A percentile compares a stretch with the other conserved stretches of the same genome.
Conservation (phyloP, 1,139 yeast genomes). For the Debaryomyces robertsiae region DNA sequence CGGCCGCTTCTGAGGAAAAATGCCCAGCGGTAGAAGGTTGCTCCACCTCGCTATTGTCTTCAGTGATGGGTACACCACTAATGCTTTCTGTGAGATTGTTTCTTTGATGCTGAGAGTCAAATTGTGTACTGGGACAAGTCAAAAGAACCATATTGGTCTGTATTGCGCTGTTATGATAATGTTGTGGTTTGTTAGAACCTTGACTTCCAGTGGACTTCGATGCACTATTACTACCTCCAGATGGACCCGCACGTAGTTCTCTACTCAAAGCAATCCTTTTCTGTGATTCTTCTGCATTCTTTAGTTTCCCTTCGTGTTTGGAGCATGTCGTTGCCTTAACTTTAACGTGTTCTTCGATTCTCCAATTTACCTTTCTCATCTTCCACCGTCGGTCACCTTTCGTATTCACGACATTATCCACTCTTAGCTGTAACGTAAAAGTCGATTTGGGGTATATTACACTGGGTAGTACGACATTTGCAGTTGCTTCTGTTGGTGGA, state of each 20-base stretch:
- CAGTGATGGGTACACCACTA: background rate
- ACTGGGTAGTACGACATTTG: slow-evolving; percentile 83
- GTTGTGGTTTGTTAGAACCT: slow-evolving; percentile 18
- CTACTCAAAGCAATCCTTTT: slow-evolving; percentile 21
- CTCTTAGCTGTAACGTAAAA: slow-evolving; percentile 76
- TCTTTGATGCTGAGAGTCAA: background rate
- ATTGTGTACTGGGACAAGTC: slow-evolving; percentile 9
- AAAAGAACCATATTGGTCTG: slow-evolving; percentile 31
- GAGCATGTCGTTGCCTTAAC: slow-evolving; percentile 61
- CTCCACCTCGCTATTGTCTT: background rate
- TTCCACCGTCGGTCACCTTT: slow-evolving; percentile 76
- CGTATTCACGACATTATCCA: slow-evolving; percentile 70
- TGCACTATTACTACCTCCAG: slow-evolving; percentile 10
- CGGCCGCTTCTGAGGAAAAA: slow-evolving; percentile 30
- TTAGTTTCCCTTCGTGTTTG: slow-evolving; percentile 53
- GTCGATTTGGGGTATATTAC: slow-evolving; percentile 86
- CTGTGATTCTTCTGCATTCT: slow-evolving; percentile 48
- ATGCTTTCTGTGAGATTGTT: slow-evolving; percentile 5
- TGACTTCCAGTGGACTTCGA: slow-evolving; percentile 8
- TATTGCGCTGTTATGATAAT: slow-evolving; percentile 44
- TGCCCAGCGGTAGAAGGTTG: background rate
- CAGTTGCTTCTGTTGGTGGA: slow-evolving; percentile 92
- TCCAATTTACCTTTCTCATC: slow-evolving; percentile 87
- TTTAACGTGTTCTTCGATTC: slow-evolving; percentile 79
- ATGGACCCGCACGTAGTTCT: slow-evolving; percentile 14